Evolutionary conservation across 345 rosid genomes (phyloP).

Genomic region (Camelina neglecta): DNA sequence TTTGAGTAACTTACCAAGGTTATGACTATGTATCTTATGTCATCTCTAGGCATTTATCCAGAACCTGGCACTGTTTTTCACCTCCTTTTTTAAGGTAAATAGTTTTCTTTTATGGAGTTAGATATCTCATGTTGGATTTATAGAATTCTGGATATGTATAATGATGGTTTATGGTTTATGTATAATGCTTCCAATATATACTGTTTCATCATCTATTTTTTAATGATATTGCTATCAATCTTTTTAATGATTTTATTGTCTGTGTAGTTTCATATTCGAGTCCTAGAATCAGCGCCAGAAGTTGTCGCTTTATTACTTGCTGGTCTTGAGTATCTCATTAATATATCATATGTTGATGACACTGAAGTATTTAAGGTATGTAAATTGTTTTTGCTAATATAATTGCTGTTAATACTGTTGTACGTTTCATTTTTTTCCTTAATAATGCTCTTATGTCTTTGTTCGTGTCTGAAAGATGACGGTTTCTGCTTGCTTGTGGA

Average conservation of each 20-base stretch:
- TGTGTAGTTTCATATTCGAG: constrained; percentile 81
- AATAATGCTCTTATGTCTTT: constrained; percentile 7
- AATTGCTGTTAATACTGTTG: constrained; percentile 1
- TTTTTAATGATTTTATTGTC: background rate
- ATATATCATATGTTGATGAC: constrained; percentile 95
- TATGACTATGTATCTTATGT: constrained; percentile 14
- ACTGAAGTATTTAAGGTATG: constrained; percentile 98
- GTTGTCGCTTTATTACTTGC: constrained; percentile 58
- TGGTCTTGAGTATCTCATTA: constrained; percentile 94
- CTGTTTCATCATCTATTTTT: constrained; percentile 8
- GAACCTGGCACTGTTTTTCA: constrained; percentile 95
- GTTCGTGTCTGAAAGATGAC: constrained; percentile 19
- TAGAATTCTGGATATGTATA: constrained; percentile 4
- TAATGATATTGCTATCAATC: too few species aligned
- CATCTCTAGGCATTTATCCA: constrained; percentile 90
- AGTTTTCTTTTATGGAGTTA: constrained; percentile 18
- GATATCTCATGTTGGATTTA: constrained; percentile 14
- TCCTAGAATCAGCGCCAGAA: constrained; percentile 79
- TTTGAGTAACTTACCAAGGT: constrained; percentile 11
- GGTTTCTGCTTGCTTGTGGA: constrained; percentile 28
- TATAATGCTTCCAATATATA: constrained; percentile 2
- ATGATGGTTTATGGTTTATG: constrained; percentile 7
- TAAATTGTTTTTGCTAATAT: constrained; percentile 8
- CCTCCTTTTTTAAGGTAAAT: constrained; percentile 91
- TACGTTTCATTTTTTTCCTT: background rate